Base-by-base conservation (phyloP, 2,329 filamentous ascomycete species). In the Cyphellophora attinorum region DNA sequence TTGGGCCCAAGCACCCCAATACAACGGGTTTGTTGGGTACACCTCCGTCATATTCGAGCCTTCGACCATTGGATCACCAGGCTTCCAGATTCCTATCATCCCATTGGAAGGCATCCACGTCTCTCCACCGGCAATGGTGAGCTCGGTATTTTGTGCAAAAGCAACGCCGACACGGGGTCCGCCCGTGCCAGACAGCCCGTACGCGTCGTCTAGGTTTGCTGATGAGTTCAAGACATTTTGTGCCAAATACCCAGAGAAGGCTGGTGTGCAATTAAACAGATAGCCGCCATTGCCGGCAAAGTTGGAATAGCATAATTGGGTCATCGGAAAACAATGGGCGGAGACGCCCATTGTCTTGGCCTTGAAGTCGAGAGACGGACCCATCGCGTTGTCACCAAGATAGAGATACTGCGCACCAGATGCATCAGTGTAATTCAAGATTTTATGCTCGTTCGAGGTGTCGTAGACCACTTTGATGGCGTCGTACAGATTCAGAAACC, bases 71-170 rank as follows among this genome's bases (percentile, higher is more conserved):
- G 8, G 8, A 8, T 25, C 21, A 8, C n/a, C 21, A n/a, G 21
- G 21, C n/a, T 8, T 8, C 21, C 21, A 25, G n/a, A n/a, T n/a
- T n/a, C n/a, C n/a, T n/a, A n/a, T n/a, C n/a, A n/a, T n/a, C 8
- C 21, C 21, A n/a, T 25, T 25, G n/a, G 21, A n/a, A 25, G 21
- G 8, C 8, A 25, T n/a, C 8, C n/a, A 25, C 19, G 32, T 40
- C 27, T 21, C 19, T 19, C 38, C 19, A 16, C 39, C 39, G 28
- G 39, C 39, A 27, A 42, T 32, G 11, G 39, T 40, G 18, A 40
- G 39, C 23, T 36, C 29, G 14, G 35, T 40, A 27, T 40, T 36
- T 11, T 36, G 37, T 13, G 18, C 5, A 17, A 11, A 23, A 33
- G 29, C 14, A 31, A 41, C 38, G 19, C 31, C 39, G 21, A 25